Evolutionary conservation across 106 monocot species (phyloP), one percentile per base, ranked within the genome.

Genomic region (Dioscorea zingiberensis): DNA sequence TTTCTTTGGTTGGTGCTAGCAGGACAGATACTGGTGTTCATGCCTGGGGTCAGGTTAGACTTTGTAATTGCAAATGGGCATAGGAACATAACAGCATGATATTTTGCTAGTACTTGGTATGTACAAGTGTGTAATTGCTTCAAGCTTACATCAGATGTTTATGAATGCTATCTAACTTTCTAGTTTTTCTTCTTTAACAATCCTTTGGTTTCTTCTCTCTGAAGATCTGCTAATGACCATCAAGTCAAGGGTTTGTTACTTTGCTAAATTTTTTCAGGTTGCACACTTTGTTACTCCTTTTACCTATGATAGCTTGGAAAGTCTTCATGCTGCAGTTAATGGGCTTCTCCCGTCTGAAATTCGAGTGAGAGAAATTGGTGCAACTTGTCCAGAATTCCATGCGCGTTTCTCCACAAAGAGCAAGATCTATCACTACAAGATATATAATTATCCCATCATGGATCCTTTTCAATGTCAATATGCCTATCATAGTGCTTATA

Each of bases 31-130:
- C 87, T 58, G 91, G 91, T 63, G 91, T 92, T 63, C 91, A 92
- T 82, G 91, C 91, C n/a, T 92, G 81, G 81, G 91, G 87, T 72
- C 91, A 92, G 91, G 91, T 92, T 74, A 73, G 79, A 57, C 28
- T 76, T 38, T 62, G n/a, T 48, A 19, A 6, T 38, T 1, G 38
- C n/a, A n/a, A n/a, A n/a, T 38, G 38, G 6, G 30, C 30, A 8
- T 38, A 38, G 10, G 38, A 38, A 38, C 10, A 0, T 38, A 6
- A 6, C 10, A 38, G 38, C 38, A 38, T 38, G 38, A 38, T 38
- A 38, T 38, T 38, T 38, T 38, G 38, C 10, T 38, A 38, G 6
- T 38, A 10, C 10, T 38, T 38, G 38, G 10, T 0, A 38, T 6
- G 0, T 38, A 38, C 10, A 38, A 38, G 3, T 38, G 38, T 8